A percentile compares a stretch with the other conserved stretches of the same genome.
Evolutionary conservation across 2,329 filamentous ascomycete genomes (phyloP).

Genomic region (Botrytis pseudocinerea): DNA sequence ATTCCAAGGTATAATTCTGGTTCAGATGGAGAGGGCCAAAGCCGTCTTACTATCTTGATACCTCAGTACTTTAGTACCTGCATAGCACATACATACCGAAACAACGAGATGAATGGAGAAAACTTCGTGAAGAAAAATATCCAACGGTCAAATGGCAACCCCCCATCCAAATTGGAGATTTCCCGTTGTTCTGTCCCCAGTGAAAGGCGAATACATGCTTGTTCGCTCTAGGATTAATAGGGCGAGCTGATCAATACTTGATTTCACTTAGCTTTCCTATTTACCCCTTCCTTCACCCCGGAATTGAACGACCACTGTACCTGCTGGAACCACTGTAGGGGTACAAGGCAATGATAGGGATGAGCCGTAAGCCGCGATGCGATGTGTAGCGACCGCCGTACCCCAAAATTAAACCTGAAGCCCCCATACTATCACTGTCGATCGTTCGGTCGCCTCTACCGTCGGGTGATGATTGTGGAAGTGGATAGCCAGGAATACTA

Average conservation of each 20-base stretch:
- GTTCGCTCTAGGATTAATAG: neutral
- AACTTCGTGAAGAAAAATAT: neutral
- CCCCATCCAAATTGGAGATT: neutral
- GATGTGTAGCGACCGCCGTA: neutral
- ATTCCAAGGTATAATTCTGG: neutral
- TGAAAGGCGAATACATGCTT: neutral
- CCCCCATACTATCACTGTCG: neutral
- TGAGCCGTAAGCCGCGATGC: neutral
- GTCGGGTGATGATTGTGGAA: constrained; percentile 2
- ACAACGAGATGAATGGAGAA: neutral
- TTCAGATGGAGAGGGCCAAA: neutral
- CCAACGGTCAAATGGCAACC: neutral
- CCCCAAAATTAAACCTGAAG: neutral
- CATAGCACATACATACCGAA: neutral
- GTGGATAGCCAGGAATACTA: neutral
- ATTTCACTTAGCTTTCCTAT: neutral
- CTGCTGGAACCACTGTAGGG: constrained; percentile 9
- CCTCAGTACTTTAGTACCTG: neutral
- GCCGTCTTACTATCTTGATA: constrained; percentile 2
- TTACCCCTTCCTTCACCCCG: neutral
- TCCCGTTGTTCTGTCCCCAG: neutral
- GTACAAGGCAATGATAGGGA: constrained; percentile 3
- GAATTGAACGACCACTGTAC: neutral
- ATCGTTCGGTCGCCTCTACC: constrained; percentile 8
- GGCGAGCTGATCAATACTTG: constrained; percentile 5